Conservation (phyloP, 192 early-diverging fungal species). For the Radiomyces spectabilis region DNA sequence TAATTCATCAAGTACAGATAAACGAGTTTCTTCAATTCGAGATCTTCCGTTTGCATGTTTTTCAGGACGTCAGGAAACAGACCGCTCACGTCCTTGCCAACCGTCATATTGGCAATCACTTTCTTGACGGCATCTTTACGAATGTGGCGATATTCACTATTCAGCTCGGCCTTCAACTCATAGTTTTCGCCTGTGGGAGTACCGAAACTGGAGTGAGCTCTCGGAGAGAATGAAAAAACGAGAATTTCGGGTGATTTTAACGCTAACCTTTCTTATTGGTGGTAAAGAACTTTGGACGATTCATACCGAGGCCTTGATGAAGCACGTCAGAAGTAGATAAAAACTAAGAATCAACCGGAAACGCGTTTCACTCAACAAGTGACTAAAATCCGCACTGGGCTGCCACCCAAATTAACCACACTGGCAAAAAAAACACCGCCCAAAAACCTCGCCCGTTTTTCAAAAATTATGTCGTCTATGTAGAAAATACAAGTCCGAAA, state of each 20-base stretch:
- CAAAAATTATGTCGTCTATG: too few relatives aligned
- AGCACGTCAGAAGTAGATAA: too few relatives aligned
- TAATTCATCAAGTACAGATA: conserved; percentile 99
- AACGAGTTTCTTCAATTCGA: conserved; percentile 96
- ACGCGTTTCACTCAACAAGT: neutral
- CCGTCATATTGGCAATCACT: conserved; percentile 99
- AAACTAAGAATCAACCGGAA: neutral
- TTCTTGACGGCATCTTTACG: conserved; percentile 97
- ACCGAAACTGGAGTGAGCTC: neutral
- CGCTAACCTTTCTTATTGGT: conserved; percentile 63
- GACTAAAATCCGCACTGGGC: neutral
- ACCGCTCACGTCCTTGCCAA: conserved; percentile 95
- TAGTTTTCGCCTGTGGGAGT: conserved; percentile 86
- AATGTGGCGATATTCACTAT: conserved; percentile 93
- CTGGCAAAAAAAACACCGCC: too few relatives aligned
- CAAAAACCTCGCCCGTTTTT: too few relatives aligned
- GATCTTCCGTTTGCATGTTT: conserved; percentile 98
- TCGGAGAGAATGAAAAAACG: neutral
- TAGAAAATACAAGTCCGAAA: too few relatives aligned
- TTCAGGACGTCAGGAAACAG: conserved; percentile 97
- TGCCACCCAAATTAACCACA: too few relatives aligned
- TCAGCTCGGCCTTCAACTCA: conserved; percentile 94
- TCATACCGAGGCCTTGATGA: conserved; percentile 1
- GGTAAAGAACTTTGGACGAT: conserved; percentile 64
- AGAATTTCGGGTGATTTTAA: neutral